phyloP scores from a whole-genome alignment of 2,329 filamentous ascomycete species.

The Pyrenophora tritici-repentis region DNA sequence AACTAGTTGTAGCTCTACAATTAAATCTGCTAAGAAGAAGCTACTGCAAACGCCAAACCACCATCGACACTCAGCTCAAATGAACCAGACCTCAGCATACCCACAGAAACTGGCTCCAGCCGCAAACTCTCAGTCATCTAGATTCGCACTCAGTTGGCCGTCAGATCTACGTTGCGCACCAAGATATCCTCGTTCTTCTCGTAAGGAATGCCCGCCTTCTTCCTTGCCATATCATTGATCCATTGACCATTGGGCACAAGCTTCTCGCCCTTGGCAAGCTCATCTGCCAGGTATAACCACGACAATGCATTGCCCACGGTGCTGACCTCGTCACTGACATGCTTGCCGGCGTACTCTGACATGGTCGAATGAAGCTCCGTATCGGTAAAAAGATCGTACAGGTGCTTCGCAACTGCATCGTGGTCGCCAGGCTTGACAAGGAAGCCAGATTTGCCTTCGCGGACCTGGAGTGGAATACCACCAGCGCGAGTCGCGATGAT shows the following conservation, averaged over 20 bases:
- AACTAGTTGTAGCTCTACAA: neutral
- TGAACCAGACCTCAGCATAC: too few species aligned
- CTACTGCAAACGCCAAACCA: neutral
- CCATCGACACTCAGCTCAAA: too few species aligned
- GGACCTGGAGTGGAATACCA: slow-evolving; percentile 80
- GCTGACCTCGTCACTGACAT: slow-evolving; percentile 80
- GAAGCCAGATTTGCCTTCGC: slow-evolving; percentile 73
- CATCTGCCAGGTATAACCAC: slow-evolving; percentile 78
- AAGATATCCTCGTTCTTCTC: slow-evolving; percentile 64
- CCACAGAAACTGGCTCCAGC: neutral
- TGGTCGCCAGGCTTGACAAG: slow-evolving; percentile 74
- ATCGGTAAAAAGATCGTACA: slow-evolving; percentile 70
- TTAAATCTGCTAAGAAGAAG: neutral
- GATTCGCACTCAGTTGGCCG: neutral
- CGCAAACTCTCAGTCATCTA: neutral
- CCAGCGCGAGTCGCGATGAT: slow-evolving; percentile 76
- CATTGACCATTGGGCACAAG: slow-evolving; percentile 66
- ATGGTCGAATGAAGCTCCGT: slow-evolving; percentile 68
- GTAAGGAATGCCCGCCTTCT: slow-evolving; percentile 66
- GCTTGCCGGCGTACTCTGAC: slow-evolving; percentile 64
- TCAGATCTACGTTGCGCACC: slow-evolving; percentile 44
- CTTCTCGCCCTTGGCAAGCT: slow-evolving; percentile 62
- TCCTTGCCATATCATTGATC: slow-evolving; percentile 76
- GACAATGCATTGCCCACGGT: slow-evolving; percentile 77
- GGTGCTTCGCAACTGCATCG: slow-evolving; percentile 68